phyloP scores from a whole-genome alignment of 495 filamentous ascomycete species.

The Podospora didyma region DNA sequence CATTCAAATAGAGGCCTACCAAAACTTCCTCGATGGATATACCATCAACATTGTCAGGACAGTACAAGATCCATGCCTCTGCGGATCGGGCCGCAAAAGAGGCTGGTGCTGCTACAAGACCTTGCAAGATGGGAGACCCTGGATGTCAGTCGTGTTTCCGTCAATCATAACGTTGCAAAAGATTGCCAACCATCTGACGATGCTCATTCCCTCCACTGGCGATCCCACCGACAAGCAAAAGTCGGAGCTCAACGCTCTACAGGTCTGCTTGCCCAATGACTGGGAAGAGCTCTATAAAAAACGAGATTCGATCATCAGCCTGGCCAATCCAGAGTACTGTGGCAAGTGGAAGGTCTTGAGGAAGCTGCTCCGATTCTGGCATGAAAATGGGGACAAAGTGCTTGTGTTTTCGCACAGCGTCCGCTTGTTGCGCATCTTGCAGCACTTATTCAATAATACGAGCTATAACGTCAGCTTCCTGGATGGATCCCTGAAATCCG shows the following conservation, averaged over 20 bases:
- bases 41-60: slow-evolving; percentile 64
- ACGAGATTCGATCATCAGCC: slow-evolving; percentile 75
- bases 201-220: slow-evolving; percentile 69
- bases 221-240: slow-evolving; percentile 74
- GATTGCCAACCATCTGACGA: slow-evolving; percentile 85
- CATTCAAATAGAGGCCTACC: slow-evolving; percentile 80
- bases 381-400: slow-evolving; percentile 86
- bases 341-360: slow-evolving; percentile 95
- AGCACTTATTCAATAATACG: slow-evolving; percentile 81
- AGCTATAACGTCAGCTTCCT: slow-evolving; percentile 90
- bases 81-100: slow-evolving; percentile 62
- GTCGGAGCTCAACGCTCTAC: slow-evolving; percentile 72
- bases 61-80: slow-evolving; percentile 65
- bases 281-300: slow-evolving; percentile 75
- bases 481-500: slow-evolving; percentile 82
- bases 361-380: slow-evolving; percentile 86
- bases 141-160: slow-evolving; percentile 85
- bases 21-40: slow-evolving; percentile 70
- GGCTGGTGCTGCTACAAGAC: slow-evolving; percentile 77
- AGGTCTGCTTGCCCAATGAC: slow-evolving; percentile 67
- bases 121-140: slow-evolving; percentile 53
- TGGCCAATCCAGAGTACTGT: slow-evolving; percentile 87
- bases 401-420: slow-evolving; percentile 90
- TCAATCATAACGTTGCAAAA: slow-evolving; percentile 77
- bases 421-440: slow-evolving; percentile 77